phyloP scores from a whole-genome alignment of 2,329 filamentous ascomycete species.

The Pseudocercospora cruenta region DNA sequence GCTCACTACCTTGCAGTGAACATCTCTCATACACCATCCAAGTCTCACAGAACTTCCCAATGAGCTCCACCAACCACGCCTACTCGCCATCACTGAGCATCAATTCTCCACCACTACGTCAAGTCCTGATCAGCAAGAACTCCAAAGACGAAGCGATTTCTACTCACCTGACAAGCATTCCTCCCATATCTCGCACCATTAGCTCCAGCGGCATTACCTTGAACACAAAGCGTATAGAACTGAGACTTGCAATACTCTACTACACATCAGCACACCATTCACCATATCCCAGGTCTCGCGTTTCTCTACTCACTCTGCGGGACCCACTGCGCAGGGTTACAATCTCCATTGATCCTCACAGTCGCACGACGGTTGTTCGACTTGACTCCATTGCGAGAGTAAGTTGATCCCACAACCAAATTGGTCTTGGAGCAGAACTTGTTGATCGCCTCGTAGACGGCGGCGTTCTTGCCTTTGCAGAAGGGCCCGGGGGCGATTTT shows the following conservation, averaged over 20 bases:
- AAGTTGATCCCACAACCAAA: conserved; percentile 11
- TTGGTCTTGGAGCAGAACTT: conserved; percentile 16
- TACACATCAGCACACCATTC: neutral
- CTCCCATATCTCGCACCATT: neutral
- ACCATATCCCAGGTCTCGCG: too few species aligned
- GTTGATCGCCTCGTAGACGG: conserved; percentile 13
- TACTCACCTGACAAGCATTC: conserved; percentile 4
- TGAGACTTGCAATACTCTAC: neutral
- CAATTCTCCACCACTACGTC: neutral
- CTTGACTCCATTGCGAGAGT: neutral
- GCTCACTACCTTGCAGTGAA: too few species aligned
- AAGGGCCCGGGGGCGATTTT: neutral
- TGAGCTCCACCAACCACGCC: neutral
- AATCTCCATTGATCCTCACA: conserved; percentile 1
- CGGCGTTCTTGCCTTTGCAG: conserved; percentile 14
- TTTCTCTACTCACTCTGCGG: conserved; percentile 1
- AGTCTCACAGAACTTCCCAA: neutral
- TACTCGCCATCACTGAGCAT: neutral
- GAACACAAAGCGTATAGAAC: neutral
- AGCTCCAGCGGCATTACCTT: neutral
- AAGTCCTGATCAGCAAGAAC: neutral
- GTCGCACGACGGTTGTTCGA: neutral
- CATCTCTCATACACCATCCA: neutral
- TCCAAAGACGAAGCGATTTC: neutral
- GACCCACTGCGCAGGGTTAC: conserved; percentile 1